Percentiles rank a stretch among this genome's conserved stretches.
phyloP scores from a whole-genome alignment of 2,329 filamentous ascomycete species.

The Peltaster fructicola region DNA sequence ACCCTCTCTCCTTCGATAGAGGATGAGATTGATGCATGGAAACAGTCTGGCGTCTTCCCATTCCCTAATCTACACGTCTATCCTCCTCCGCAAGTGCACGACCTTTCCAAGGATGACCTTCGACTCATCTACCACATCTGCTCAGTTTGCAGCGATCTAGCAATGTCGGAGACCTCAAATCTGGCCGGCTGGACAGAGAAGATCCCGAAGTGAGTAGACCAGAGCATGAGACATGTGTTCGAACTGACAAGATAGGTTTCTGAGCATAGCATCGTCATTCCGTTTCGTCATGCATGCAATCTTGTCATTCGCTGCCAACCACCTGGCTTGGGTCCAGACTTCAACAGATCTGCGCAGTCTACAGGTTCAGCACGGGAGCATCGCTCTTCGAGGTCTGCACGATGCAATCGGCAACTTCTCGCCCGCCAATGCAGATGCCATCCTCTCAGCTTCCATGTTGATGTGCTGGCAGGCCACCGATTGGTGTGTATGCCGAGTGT shows the following conservation, averaged over 20 bases:
- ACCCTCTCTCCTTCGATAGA: constrained; percentile 80
- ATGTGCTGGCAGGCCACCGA: constrained; percentile 93
- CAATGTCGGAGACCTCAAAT: constrained; percentile 51
- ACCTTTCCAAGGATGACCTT: constrained; percentile 60
- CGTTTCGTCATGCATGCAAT: constrained; percentile 88
- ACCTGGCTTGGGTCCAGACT: constrained; percentile 76
- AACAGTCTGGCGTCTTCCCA: constrained; percentile 65
- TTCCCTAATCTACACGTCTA: constrained; percentile 67
- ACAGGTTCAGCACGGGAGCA: constrained; percentile 72
- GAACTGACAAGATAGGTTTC: too few species aligned
- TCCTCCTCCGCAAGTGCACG: constrained; percentile 53
- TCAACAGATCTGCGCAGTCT: constrained; percentile 74
- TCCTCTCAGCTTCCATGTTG: constrained; percentile 77
- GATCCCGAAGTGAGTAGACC: constrained; percentile 71
- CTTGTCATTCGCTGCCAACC: constrained; percentile 83
- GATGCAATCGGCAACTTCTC: constrained; percentile 76
- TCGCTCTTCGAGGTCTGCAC: constrained; percentile 73
- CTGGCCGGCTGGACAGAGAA: constrained; percentile 87
- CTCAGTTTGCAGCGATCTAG: constrained; percentile 67
- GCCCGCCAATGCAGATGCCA: constrained; percentile 70
- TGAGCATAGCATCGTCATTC: constrained; percentile 65
- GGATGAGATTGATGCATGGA: constrained; percentile 65
- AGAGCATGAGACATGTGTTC: too few species aligned
- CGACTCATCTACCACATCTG: constrained; percentile 83
- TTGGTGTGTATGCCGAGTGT: constrained; percentile 41